Percentiles rank a stretch among this genome's conserved stretches.
Evolutionary conservation across 352 stramenopile genomes (phyloP).

Genomic region (Pythium pectinolyticum): DNA sequence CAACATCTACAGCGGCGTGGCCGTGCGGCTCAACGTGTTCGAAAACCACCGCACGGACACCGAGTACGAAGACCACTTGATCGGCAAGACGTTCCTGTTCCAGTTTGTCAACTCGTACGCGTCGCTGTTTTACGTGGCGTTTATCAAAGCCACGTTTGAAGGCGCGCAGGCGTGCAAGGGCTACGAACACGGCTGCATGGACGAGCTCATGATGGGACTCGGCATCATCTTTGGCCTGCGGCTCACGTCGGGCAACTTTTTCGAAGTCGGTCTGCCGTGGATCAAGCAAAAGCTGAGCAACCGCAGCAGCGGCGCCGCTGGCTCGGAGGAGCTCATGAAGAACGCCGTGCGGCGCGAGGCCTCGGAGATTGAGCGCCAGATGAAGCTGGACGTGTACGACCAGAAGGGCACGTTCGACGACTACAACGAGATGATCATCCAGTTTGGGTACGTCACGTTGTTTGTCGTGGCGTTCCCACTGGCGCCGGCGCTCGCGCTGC

Average conservation of each 20-base stretch:
- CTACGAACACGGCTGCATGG: conserved; percentile 80
- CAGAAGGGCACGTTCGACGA: conserved; percentile 79
- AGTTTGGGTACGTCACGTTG: conserved; percentile 92
- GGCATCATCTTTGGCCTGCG: conserved; percentile 76
- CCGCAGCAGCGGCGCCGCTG: conserved; percentile 6
- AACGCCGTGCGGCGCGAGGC: conserved; percentile 35
- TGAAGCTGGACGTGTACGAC: conserved; percentile 68
- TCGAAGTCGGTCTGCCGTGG: conserved; percentile 71
- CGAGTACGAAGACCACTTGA: conserved; percentile 93
- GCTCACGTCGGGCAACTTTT: conserved; percentile 77
- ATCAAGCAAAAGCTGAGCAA: conserved; percentile 60
- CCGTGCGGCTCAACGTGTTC: conserved; percentile 63
- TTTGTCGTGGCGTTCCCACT: conserved; percentile 93
- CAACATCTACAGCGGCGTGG: conserved; percentile 65
- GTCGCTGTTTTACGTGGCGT: conserved; percentile 83
- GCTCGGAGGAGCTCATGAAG: conserved; percentile 37
- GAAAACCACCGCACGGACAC: conserved; percentile 98
- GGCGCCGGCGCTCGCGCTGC: conserved; percentile 81
- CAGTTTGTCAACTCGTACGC: conserved; percentile 87
- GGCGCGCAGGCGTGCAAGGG: conserved; percentile 36
- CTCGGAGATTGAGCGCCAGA: conserved; percentile 59
- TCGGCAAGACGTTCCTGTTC: conserved; percentile 82
- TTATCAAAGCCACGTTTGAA: conserved; percentile 71
- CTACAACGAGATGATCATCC: conserved; percentile 89
- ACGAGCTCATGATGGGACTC: conserved; percentile 73